Evolutionary conservation across 2,329 filamentous ascomycete genomes (phyloP), one percentile per base, ranked within the genome.

Genomic region (Calonectria pseudoreteaudii): DNA sequence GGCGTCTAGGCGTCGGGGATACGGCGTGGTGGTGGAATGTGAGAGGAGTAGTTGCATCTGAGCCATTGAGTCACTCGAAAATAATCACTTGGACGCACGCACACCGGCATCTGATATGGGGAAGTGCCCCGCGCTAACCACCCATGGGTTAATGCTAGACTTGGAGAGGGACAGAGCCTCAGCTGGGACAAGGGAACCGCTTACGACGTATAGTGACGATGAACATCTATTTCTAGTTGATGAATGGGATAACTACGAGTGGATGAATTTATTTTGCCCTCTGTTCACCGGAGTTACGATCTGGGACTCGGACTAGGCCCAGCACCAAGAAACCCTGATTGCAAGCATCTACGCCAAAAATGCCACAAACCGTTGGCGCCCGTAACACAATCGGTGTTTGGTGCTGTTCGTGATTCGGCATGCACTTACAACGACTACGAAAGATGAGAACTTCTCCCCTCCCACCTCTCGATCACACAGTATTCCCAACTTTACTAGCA

Each of bases 51-150:
- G 70, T 66, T 72, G 72, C 34, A 47, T 50, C 72, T 71, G 74
- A 74, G 71, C 74, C 70, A 78, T 80, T 84, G 83, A 84, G 82
- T 84, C 83, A 84, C 81, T 79, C 74, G 73, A 79, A 81, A 81
- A 78, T 75, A 77, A 78, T 81, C 74, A 74, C 75, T 76, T 74
- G 69, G 65, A 56, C 65, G 65, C 65, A 70, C 60, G 53, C 38
- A 75, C 70, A 58, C 67, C 66, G 68, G 78, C 66, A 79, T 76
- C 73, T 75, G 72, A 68, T 62, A 78, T 77, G 76, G 75, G 74
- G 70, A 77, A 77, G 70, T 83, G 82, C 82, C 83, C 82, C 82
- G 82, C 83, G 82, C 83, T 84, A 84, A 76, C 38, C 52, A 72
- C 18, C 67, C 53, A 60, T 73, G 73, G 68, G 66, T n/a, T 49